phyloP scores from a whole-genome alignment of 2,329 filamentous ascomycete genomes.

The Fusarium protoensiforme region DNA sequence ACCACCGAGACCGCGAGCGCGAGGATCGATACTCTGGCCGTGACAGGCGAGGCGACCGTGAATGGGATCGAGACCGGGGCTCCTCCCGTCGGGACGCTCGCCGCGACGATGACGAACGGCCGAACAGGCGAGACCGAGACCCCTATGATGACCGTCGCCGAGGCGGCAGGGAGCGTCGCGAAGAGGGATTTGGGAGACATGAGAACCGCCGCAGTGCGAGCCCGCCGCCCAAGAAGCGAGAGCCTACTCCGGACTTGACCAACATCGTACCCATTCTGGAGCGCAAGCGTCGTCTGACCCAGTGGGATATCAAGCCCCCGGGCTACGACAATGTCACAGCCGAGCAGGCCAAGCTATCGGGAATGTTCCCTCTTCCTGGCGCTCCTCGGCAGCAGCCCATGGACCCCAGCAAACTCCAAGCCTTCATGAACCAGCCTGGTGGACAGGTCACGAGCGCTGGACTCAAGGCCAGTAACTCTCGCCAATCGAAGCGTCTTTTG shows the following conservation, averaged over 20 bases:
- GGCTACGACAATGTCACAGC: slow-evolving; percentile 98
- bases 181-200: slow-evolving; percentile 50
- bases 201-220: slow-evolving; percentile 77
- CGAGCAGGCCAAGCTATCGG: slow-evolving; percentile 97
- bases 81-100: slow-evolving; percentile 69
- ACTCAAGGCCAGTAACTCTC: slow-evolving; percentile 90
- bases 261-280: slow-evolving; percentile 84
- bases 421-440: slow-evolving; percentile 92
- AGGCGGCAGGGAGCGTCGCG: slow-evolving; percentile 58
- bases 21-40: slow-evolving; percentile 89
- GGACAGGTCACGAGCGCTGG: slow-evolving; percentile 78
- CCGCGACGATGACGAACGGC: slow-evolving; percentile 73
- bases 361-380: slow-evolving; percentile 98
- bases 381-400: slow-evolving; percentile 95
- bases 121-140: slow-evolving; percentile 69
- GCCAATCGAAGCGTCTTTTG: slow-evolving; percentile 93
- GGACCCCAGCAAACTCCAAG: slow-evolving; percentile 92
- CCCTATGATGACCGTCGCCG: slow-evolving; percentile 62
- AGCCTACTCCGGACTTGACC: slow-evolving; percentile 95
- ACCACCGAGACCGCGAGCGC: slow-evolving; percentile 91
- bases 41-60: slow-evolving; percentile 74
- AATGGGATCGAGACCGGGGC: slow-evolving; percentile 79
- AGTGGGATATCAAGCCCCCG: slow-evolving; percentile 99
- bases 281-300: slow-evolving; percentile 91
- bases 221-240: slow-evolving; percentile 88